Evolutionary conservation across 73 alveolate species (phyloP).

Genomic region (Paramecium octaurelia): DNA sequence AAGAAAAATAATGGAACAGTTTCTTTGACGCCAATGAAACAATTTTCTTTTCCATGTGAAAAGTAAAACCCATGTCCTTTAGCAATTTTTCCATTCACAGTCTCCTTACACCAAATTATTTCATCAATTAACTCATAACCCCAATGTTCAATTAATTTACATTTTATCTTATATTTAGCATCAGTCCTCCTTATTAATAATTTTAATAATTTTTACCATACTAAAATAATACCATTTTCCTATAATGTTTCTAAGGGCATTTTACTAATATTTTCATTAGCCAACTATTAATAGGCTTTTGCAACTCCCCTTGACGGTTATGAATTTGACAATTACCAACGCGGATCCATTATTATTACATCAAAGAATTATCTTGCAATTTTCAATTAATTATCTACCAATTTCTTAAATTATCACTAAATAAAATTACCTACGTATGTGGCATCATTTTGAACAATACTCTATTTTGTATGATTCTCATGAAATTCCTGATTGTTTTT

Average conservation of each 20-base stretch:
- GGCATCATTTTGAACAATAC: too few relatives aligned
- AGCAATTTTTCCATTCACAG: conserved; percentile 80
- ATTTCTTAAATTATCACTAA: not conserved
- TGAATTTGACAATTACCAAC: conserved; percentile 89
- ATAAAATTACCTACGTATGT: not conserved
- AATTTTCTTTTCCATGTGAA: conserved; percentile 87
- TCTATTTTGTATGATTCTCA: conserved; percentile 46
- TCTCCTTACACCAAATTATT: conserved; percentile 84
- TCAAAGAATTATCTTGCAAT: conserved; percentile 77
- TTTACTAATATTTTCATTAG: conserved; percentile 67
- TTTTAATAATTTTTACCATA: conserved; percentile 62
- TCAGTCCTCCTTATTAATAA: conserved; percentile 65
- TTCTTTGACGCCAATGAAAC: conserved; percentile 85
- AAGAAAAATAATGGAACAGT: not conserved
- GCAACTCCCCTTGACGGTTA: conserved; percentile 87
- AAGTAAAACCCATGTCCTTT: conserved; percentile 86
- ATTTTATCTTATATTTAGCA: conserved; percentile 78
- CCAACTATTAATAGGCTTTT: conserved; percentile 78
- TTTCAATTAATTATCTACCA: conserved; percentile 36
- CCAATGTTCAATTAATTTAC: conserved; percentile 73
- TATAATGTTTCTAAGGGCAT: conserved; percentile 72
- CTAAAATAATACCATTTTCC: conserved; percentile 76
- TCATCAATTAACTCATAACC: conserved; percentile 83
- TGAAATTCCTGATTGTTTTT: not conserved
- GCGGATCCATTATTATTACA: conserved; percentile 94